phyloP scores from a whole-genome alignment of 352 stramenopile genomes.

The Globisporangium okanoganense region DNA sequence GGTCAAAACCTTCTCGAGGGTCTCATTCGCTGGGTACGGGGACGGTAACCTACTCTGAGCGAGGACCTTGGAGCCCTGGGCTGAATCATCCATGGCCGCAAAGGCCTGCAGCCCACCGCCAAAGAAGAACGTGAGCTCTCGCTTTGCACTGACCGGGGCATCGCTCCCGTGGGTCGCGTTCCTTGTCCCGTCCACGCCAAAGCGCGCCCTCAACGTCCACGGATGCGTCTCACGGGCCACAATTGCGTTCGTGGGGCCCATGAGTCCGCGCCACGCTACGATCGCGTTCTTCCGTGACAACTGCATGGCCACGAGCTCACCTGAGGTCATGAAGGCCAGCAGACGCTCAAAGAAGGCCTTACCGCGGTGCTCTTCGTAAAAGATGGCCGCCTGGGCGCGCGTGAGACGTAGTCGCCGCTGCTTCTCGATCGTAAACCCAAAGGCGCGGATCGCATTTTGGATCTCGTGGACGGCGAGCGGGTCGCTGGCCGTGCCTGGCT shows the following conservation, averaged over 20 bases:
- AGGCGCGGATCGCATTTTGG: slow-evolving; percentile 28
- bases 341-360: slow-evolving; percentile 61
- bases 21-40: slow-evolving; percentile 5
- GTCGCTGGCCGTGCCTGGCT: slow-evolving; percentile 45
- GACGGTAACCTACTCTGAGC: slow-evolving; percentile 9
- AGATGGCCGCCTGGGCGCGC: slow-evolving; percentile 40
- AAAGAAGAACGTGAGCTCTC: slow-evolving; percentile 84
- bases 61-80: not conserved
- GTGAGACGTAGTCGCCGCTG: slow-evolving; percentile 35
- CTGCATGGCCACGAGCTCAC: slow-evolving; percentile 49
- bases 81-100: not conserved
- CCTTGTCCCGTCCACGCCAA: slow-evolving; percentile 66
- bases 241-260: slow-evolving; percentile 75
- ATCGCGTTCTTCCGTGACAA: slow-evolving; percentile 48
- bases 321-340: slow-evolving; percentile 68
- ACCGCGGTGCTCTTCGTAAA: slow-evolving; percentile 60
- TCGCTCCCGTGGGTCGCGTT: slow-evolving; percentile 87
- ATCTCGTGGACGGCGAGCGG: slow-evolving; percentile 28
- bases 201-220: slow-evolving; percentile 65
- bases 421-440: slow-evolving; percentile 48
- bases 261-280: slow-evolving; percentile 57
- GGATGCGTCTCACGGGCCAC: slow-evolving; percentile 40
- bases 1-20: slow-evolving; percentile 34
- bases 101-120: slow-evolving; percentile 14
- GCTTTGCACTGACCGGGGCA: slow-evolving; percentile 37